Conservation (phyloP, 139 green algal genomes). For the Picochlorum sp. region DNA sequence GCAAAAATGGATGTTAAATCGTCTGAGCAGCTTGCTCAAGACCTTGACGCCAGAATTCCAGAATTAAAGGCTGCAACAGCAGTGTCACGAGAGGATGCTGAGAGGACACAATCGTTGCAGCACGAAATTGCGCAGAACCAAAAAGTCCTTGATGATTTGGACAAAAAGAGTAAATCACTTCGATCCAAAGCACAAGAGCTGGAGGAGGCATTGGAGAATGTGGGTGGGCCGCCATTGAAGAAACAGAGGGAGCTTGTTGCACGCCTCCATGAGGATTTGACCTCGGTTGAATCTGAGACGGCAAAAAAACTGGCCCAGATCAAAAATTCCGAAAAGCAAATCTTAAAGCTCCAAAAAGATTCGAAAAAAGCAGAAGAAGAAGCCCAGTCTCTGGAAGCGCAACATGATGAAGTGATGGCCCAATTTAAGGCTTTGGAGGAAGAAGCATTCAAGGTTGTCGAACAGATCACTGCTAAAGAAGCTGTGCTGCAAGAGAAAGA, state of each 20-base stretch:
- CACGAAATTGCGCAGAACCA: conserved; percentile 42
- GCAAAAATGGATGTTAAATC: conserved; percentile 62
- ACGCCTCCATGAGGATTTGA: conserved; percentile 48
- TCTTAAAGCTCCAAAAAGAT: conserved; percentile 66
- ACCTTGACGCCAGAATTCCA: conserved; percentile 58
- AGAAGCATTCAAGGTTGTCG: conserved; percentile 32
- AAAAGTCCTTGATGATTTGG: conserved; percentile 16
- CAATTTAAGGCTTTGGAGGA: conserved; percentile 46
- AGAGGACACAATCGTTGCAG: conserved; percentile 9
- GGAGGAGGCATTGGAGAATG: conserved; percentile 65
- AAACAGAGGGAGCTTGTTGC: conserved; percentile 45
- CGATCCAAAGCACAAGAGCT: conserved; percentile 43
- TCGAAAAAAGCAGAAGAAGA: conserved; percentile 44
- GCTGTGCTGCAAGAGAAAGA: conserved; percentile 25
- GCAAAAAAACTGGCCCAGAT: conserved; percentile 49
- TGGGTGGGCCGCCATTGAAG: conserved; percentile 65
- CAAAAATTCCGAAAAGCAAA: conserved; percentile 39
- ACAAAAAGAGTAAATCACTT: conserved; percentile 35
- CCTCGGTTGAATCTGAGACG: conserved; percentile 33
- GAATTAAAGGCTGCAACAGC: conserved; percentile 35
- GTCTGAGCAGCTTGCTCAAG: conserved; percentile 42
- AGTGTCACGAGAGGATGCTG: conserved; percentile 12
- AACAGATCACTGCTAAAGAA: conserved; percentile 22
- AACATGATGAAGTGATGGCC: conserved; percentile 37
- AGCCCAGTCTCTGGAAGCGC: conserved; percentile 33